Evolutionary conservation across 805 yeast genomes (phyloP).

Genomic region (Ogataea chonburiensis): DNA sequence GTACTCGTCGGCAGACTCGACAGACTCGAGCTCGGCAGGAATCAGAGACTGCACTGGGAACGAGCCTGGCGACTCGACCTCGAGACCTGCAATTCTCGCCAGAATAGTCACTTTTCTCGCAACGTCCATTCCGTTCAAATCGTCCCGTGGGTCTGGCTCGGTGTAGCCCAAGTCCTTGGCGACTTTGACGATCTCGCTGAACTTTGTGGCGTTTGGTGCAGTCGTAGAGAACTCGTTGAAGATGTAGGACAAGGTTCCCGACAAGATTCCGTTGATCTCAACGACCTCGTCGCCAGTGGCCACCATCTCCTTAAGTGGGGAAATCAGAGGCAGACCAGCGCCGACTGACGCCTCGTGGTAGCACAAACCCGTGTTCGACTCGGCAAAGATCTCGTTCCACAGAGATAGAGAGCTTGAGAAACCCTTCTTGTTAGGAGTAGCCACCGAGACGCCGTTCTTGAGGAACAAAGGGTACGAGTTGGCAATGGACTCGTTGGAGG

Average conservation of each 20-base stretch:
- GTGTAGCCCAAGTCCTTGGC: conserved; percentile 95
- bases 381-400: conserved; percentile 74
- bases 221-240: conserved; percentile 88
- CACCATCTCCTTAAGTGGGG: conserved; percentile 83
- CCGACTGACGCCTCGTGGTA: conserved; percentile 99
- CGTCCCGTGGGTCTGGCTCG: conserved; percentile 99
- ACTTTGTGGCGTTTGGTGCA: conserved; percentile 59
- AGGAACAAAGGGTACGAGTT: conserved; percentile 73
- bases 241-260: conserved; percentile 93
- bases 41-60: conserved; percentile 94
- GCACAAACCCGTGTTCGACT: conserved; percentile 68
- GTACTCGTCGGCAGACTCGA: conserved; percentile 73
- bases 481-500: conserved; percentile 81
- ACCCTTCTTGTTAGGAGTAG: conserved; percentile 98
- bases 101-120: conserved; percentile 97
- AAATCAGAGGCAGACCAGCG: conserved; percentile 94
- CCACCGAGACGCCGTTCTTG: conserved; percentile 79
- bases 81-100: conserved; percentile 87
- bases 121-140: conserved; percentile 94
- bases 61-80: conserved; percentile 82
- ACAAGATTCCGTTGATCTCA: conserved; percentile 92
- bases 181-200: conserved; percentile 83
- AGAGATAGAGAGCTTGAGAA: conserved; percentile 72
- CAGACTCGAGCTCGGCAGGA: conserved; percentile 79
- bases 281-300: conserved; percentile 91